Percentiles rank a stretch among this genome's conserved stretches.
These are phyloP conservation scores for Linanthus parryae DNA, from an alignment of 148 eudicot species.

Conservation along the genomic window DNA sequence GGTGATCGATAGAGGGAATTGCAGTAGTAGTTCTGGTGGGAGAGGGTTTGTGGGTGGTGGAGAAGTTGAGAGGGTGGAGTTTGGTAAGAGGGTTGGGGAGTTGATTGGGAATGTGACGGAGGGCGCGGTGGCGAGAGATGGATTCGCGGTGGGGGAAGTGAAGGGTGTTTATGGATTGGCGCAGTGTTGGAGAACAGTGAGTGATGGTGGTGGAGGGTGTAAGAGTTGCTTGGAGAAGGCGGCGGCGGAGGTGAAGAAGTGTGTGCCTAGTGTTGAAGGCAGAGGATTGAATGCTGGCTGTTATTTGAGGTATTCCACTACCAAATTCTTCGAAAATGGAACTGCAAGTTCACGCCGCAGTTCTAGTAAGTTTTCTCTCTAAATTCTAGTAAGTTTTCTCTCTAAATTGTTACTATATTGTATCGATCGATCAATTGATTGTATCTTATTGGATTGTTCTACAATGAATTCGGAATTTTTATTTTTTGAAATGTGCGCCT, in stretches of 20 bases:
- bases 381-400: too few relatives aligned
- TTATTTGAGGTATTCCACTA: slow-evolving; percentile 45
- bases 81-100: slow-evolving; percentile 13
- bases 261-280: slow-evolving; percentile 42
- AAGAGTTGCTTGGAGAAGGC: slow-evolving; percentile 42
- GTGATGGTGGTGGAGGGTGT: slow-evolving; percentile 28
- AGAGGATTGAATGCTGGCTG: slow-evolving; percentile 46
- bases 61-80: slow-evolving; percentile 6
- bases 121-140: slow-evolving; percentile 18
- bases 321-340: slow-evolving; percentile 26
- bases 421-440: too few relatives aligned
- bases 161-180: slow-evolving; percentile 48
- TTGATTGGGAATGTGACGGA: slow-evolving; percentile 27
- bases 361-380: slow-evolving; percentile 30
- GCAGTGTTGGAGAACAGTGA: slow-evolving; percentile 46
- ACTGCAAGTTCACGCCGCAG: not conserved
- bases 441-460: too few relatives aligned
- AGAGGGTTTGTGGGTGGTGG: too few relatives aligned
- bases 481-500: too few relatives aligned
- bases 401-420: too few relatives aligned
- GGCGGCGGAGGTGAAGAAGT: slow-evolving; percentile 13
- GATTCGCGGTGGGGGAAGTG: slow-evolving; percentile 23
- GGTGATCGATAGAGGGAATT: slow-evolving; percentile 19
- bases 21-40: slow-evolving; percentile 14
- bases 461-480: too few relatives aligned